Evolutionary conservation across 805 yeast genomes (phyloP).

Genomic region (Tetrapisispora fleetii): DNA sequence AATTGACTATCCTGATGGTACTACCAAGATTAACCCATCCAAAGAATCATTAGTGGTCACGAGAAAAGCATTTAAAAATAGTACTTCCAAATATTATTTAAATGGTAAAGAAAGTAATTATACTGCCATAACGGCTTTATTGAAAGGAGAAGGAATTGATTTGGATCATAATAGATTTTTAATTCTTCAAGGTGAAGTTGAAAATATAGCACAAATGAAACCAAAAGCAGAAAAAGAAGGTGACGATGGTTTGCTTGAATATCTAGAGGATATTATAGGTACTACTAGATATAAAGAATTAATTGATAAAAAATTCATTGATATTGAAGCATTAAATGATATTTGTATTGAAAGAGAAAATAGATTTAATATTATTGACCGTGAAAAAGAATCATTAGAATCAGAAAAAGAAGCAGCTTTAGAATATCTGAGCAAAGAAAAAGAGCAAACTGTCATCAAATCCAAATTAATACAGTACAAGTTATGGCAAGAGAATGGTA

Average conservation of each 20-base stretch:
- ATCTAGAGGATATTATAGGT: constrained; percentile 93
- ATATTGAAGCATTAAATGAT: constrained; percentile 70
- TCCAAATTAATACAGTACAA: constrained; percentile 49
- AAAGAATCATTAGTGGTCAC: constrained; percentile 57
- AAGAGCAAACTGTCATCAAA: constrained; percentile 41
- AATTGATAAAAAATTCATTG: constrained; percentile 53
- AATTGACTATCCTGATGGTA: constrained; percentile 43
- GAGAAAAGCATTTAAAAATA: constrained; percentile 69
- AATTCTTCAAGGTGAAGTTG: constrained; percentile 96
- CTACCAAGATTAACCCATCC: constrained; percentile 39
- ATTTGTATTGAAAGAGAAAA: constrained; percentile 71
- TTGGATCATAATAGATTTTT: constrained; percentile 89
- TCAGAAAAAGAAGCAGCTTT: constrained; percentile 59
- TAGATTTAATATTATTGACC: constrained; percentile 69
- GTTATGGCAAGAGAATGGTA: constrained; percentile 32
- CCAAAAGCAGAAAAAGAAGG: constrained; percentile 87
- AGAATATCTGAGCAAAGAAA: constrained; percentile 54
- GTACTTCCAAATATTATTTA: constrained; percentile 68
- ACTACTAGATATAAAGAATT: constrained; percentile 72
- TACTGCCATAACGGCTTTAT: constrained; percentile 63
- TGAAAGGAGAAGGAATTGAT: constrained; percentile 81
- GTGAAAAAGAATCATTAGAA: constrained; percentile 60
- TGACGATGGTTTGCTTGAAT: constrained; percentile 91
- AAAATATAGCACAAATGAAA: constrained; percentile 96
- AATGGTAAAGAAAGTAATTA: constrained; percentile 63